Percentiles rank a stretch among this genome's conserved stretches.
Evolutionary conservation across 1,284 basidiomycete species (phyloP).

Genomic region (Ceratobasidium sp.): DNA sequence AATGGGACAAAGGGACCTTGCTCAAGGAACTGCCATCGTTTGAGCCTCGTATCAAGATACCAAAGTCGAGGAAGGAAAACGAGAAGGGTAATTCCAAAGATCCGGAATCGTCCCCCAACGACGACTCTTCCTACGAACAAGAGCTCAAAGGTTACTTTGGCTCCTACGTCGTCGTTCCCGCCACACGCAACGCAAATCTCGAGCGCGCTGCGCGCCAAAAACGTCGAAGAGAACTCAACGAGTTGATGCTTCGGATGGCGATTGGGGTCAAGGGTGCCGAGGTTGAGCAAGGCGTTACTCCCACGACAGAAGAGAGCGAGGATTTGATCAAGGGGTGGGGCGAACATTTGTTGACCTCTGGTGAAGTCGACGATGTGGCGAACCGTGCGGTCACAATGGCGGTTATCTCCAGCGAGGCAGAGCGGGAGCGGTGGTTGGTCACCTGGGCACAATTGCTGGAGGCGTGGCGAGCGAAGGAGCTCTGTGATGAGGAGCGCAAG

Average conservation of each 20-base stretch:
- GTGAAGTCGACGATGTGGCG: constrained; percentile 49
- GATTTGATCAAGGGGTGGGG: constrained; percentile 7
- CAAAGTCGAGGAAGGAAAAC: neutral
- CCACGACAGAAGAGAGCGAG: constrained; percentile 50
- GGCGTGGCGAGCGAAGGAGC: constrained; percentile 3
- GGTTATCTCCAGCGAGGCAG: constrained; percentile 51
- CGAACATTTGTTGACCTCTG: neutral
- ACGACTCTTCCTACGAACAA: neutral
- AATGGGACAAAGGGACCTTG: constrained; percentile 6
- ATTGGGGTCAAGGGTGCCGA: constrained; percentile 78
- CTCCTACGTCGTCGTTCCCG: constrained; percentile 79
- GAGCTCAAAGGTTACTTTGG: constrained; percentile 71
- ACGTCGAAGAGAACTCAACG: constrained; percentile 79
- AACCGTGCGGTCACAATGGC: constrained; percentile 52
- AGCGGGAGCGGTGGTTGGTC: constrained; percentile 75
- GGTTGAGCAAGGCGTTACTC: constrained; percentile 59
- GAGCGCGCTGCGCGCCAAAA: constrained; percentile 73
- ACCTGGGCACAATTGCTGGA: constrained; percentile 67
- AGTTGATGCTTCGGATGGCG: constrained; percentile 82
- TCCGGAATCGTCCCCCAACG: neutral
- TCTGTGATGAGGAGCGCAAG: constrained; percentile 7
- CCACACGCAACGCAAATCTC: constrained; percentile 65
- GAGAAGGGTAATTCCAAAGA: neutral
- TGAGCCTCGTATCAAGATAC: neutral
- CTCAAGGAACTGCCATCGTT: constrained; percentile 5